A percentile compares a stretch with the other conserved stretches of the same genome.
Conservation (phyloP, 495 filamentous ascomycete species). For the Penicillium bialowiezense region DNA sequence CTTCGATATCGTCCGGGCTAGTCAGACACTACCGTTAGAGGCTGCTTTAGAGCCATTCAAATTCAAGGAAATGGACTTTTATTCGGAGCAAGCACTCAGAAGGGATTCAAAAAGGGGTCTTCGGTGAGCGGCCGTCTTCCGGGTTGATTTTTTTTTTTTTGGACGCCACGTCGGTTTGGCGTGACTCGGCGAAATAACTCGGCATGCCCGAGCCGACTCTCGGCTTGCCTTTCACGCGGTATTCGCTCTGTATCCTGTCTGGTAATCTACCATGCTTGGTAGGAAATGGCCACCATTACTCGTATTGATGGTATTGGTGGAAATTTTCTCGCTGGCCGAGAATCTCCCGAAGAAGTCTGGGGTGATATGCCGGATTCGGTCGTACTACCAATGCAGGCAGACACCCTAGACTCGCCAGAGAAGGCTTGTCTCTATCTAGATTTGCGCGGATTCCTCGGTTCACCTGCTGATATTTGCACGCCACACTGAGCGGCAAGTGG, state of each 20-base stretch:
- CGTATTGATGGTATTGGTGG: too few relatives aligned
- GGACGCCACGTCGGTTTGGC: slow-evolving; percentile 2
- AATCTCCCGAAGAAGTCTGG: slow-evolving; percentile 19
- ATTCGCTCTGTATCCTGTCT: not conserved
- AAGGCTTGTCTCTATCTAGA: not conserved
- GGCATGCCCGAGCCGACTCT: slow-evolving; percentile 24
- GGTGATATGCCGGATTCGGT: slow-evolving; percentile 2
- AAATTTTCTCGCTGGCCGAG: slow-evolving; percentile 10
- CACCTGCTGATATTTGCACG: not conserved
- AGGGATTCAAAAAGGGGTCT: slow-evolving; percentile 9
- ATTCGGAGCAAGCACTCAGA: slow-evolving; percentile 20
- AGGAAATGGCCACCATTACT: too few relatives aligned
- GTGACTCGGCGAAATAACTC: slow-evolving; percentile 4
- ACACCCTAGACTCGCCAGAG: not conserved
- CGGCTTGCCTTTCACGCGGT: slow-evolving; percentile 3
- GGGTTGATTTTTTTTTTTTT: not conserved
- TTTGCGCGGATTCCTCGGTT: not conserved
- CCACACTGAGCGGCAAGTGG: not conserved
- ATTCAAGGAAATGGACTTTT: slow-evolving; percentile 9
- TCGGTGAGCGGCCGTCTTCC: slow-evolving; percentile 20
- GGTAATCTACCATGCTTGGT: too few relatives aligned
- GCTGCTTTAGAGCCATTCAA: not conserved
- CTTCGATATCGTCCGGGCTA: too few relatives aligned
- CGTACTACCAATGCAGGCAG: not conserved
- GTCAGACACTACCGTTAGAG: too few relatives aligned